Evolutionary conservation across 176 grass and related monocot genomes (phyloP).

Genomic region (Musa schizocarpa): DNA sequence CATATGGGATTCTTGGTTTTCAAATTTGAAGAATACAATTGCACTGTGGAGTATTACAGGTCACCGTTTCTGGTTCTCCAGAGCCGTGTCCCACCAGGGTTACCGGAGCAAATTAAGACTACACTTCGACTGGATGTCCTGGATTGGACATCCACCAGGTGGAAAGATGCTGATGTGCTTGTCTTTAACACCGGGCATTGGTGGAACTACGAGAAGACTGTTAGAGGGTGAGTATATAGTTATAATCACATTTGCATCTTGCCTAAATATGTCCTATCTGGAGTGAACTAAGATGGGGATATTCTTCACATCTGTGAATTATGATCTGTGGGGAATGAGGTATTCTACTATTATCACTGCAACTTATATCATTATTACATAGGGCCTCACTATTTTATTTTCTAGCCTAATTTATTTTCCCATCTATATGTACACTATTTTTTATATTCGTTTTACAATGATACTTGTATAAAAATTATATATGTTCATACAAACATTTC

Average conservation of each 20-base stretch:
- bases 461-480: too few species aligned
- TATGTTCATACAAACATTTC: too few species aligned
- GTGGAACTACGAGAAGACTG: slow-evolving; percentile 46
- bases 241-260: not conserved
- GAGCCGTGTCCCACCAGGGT: slow-evolving; percentile 19
- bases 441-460: too few species aligned
- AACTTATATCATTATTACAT: too few species aligned
- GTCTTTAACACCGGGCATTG: slow-evolving; percentile 63
- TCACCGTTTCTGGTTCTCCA: slow-evolving; percentile 46
- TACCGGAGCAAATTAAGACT: slow-evolving; percentile 1
- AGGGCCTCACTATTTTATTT: too few species aligned
- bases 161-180: slow-evolving; percentile 52
- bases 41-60: slow-evolving; percentile 60
- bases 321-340: not conserved
- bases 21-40: slow-evolving; percentile 37
- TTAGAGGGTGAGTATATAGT: slow-evolving; percentile 13
- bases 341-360: too few species aligned
- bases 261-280: not conserved
- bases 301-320: not conserved
- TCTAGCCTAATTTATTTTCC: too few species aligned
- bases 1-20: slow-evolving; percentile 61
- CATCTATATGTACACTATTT: too few species aligned
- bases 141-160: slow-evolving; percentile 18
- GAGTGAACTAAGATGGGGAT: not conserved
- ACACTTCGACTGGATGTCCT: slow-evolving; percentile 29